These are phyloP conservation scores for Viridothelium virens DNA, from an alignment of 495 filamentous ascomycete genomes.

Conservation along the genomic window DNA sequence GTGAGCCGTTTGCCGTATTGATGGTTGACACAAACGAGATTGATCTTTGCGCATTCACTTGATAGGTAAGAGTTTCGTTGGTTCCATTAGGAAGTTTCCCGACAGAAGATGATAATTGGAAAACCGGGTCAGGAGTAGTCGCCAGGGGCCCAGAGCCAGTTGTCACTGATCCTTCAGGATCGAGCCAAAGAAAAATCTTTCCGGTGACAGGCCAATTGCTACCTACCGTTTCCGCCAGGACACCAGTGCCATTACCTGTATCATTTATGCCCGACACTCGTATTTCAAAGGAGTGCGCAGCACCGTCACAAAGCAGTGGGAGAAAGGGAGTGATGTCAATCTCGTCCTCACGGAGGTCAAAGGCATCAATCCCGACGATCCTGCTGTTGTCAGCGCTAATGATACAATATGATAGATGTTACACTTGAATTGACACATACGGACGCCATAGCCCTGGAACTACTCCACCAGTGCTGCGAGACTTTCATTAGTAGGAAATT, in stretches of 20 bases:
- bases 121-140: slow-evolving; percentile 36
- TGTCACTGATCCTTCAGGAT: slow-evolving; percentile 43
- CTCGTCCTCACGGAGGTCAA: slow-evolving; percentile 72
- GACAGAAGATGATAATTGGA: slow-evolving; percentile 35
- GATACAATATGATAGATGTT: neutral
- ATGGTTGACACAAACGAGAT: slow-evolving; percentile 49
- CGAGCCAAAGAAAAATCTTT: slow-evolving; percentile 70
- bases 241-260: slow-evolving; percentile 40
- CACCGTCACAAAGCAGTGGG: slow-evolving; percentile 56
- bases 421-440: slow-evolving; percentile 1
- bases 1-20: slow-evolving; percentile 37
- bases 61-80: slow-evolving; percentile 56
- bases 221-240: slow-evolving; percentile 54
- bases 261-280: slow-evolving; percentile 57
- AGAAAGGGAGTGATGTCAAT: slow-evolving; percentile 80
- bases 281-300: slow-evolving; percentile 63
- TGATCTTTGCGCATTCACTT: slow-evolving; percentile 48
- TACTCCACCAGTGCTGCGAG: slow-evolving; percentile 60
- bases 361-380: slow-evolving; percentile 76
- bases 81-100: slow-evolving; percentile 42
- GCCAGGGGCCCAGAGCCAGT: slow-evolving; percentile 39
- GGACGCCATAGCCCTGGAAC: slow-evolving; percentile 76
- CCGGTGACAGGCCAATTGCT: slow-evolving; percentile 76
- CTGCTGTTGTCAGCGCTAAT: neutral
- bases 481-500: neutral